Evolutionary conservation across 2,329 filamentous ascomycete species (phyloP).

Genomic region (Calonectria pteridis): DNA sequence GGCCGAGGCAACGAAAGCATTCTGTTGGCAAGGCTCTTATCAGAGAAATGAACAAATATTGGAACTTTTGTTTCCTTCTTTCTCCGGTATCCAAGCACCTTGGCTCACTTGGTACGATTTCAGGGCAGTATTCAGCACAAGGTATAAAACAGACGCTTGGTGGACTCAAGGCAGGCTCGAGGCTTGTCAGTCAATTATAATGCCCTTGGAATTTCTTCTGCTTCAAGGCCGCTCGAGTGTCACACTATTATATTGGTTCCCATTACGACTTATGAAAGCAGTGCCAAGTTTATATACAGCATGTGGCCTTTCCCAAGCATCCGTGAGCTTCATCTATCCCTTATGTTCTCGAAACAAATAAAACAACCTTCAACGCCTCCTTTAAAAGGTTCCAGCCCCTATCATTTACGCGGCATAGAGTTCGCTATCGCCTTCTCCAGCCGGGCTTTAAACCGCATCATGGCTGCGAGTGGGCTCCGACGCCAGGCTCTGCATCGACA

Average conservation of each 20-base stretch:
- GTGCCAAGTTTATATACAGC: background rate
- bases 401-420: too few species aligned
- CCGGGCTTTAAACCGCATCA: background rate
- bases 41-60: background rate
- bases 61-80: background rate
- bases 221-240: background rate
- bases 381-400: background rate
- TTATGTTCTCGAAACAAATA: background rate
- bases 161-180: background rate
- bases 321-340: too few species aligned
- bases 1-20: background rate
- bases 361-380: background rate
- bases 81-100: background rate
- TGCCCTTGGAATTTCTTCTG: background rate
- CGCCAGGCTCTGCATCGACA: slow-evolving; percentile 30
- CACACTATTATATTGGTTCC: background rate
- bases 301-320: background rate
- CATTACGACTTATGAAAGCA: background rate
- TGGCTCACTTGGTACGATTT: background rate
- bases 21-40: background rate
- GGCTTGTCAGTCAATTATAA: background rate
- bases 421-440: background rate
- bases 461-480: background rate
- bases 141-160: background rate
- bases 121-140: background rate